These are phyloP conservation scores for Neonectria faginata DNA, from an alignment of 2,329 filamentous ascomycete species.

Conservation along the genomic window DNA sequence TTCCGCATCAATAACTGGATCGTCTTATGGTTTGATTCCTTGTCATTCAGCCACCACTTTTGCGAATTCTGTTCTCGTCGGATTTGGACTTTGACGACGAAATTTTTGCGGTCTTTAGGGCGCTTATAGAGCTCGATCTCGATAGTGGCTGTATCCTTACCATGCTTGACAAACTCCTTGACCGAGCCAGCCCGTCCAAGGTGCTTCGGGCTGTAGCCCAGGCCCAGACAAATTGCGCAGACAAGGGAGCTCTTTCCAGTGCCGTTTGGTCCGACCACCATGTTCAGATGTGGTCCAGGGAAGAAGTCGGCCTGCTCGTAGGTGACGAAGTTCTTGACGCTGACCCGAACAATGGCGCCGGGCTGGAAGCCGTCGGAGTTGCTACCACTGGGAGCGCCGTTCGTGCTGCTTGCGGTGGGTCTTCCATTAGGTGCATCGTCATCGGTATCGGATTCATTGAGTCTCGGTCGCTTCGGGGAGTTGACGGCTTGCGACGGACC, in stretches of 20 bases:
- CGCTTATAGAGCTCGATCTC: slow-evolving; percentile 88
- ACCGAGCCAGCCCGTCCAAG: slow-evolving; percentile 87
- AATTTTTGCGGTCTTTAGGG: slow-evolving; percentile 71
- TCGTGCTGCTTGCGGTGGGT: slow-evolving; percentile 26
- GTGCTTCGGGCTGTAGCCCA: slow-evolving; percentile 85
- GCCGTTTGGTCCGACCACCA: slow-evolving; percentile 99
- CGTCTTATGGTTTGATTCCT: slow-evolving; percentile 68
- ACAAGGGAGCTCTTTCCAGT: slow-evolving; percentile 98
- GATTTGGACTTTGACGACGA: slow-evolving; percentile 80
- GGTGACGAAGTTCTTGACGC: slow-evolving; percentile 90
- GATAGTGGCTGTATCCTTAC: slow-evolving; percentile 79
- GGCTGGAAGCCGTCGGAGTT: slow-evolving; percentile 65
- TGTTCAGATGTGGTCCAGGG: slow-evolving; percentile 92
- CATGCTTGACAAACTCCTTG: slow-evolving; percentile 94
- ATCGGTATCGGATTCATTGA: slow-evolving; percentile 40
- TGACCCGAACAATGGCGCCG: slow-evolving; percentile 89
- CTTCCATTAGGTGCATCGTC: slow-evolving; percentile 28
- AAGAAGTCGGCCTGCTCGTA: slow-evolving; percentile 93
- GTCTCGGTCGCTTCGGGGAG: slow-evolving; percentile 53
- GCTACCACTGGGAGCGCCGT: slow-evolving; percentile 30
- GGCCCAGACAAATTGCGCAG: slow-evolving; percentile 92
- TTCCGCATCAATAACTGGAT: slow-evolving; percentile 75
- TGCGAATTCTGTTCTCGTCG: slow-evolving; percentile 84
- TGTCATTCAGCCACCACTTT: slow-evolving; percentile 82
- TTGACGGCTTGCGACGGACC: slow-evolving; percentile 44